Evolutionary conservation across 2,329 filamentous ascomycete species (phyloP).

Genomic region (Talaromyces sp.): DNA sequence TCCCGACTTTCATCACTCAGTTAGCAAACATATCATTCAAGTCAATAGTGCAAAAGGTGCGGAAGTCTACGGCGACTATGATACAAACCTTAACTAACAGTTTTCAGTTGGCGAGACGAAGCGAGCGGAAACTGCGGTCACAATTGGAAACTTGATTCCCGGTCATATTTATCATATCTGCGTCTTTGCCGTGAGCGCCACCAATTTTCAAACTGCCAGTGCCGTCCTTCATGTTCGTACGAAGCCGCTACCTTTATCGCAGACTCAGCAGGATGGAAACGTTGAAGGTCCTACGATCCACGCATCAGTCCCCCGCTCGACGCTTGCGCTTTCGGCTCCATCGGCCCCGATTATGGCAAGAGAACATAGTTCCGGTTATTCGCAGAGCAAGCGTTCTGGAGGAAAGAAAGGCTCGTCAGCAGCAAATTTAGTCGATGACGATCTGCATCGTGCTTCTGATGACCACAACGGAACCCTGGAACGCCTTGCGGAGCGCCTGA

Average conservation of each 20-base stretch:
- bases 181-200: conserved; percentile 83
- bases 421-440: conserved; percentile 46
- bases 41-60: conserved; percentile 87
- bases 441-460: conserved; percentile 38
- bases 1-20: conserved; percentile 62
- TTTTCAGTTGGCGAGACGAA: conserved; percentile 75
- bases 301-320: conserved; percentile 52
- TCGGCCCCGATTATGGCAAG: conserved; percentile 59
- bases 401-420: conserved; percentile 74
- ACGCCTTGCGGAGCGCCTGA: conserved; percentile 76
- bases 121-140: conserved; percentile 79
- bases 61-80: not conserved
- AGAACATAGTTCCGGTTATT: conserved; percentile 59
- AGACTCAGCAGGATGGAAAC: conserved; percentile 33
- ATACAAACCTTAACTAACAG: not conserved
- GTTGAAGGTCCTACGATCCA: conserved; percentile 45
- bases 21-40: conserved; percentile 85
- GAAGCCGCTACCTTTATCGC: conserved; percentile 47
- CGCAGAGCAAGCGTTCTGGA: conserved; percentile 61
- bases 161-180: conserved; percentile 90
- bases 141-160: conserved; percentile 80
- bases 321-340: conserved; percentile 57
- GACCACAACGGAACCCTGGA: conserved; percentile 66
- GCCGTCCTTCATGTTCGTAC: conserved; percentile 80
- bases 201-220: conserved; percentile 90